Base-by-base conservation (phyloP, 2,329 filamentous ascomycete genomes). In the Ophiocordyceps robertsii region DNA sequence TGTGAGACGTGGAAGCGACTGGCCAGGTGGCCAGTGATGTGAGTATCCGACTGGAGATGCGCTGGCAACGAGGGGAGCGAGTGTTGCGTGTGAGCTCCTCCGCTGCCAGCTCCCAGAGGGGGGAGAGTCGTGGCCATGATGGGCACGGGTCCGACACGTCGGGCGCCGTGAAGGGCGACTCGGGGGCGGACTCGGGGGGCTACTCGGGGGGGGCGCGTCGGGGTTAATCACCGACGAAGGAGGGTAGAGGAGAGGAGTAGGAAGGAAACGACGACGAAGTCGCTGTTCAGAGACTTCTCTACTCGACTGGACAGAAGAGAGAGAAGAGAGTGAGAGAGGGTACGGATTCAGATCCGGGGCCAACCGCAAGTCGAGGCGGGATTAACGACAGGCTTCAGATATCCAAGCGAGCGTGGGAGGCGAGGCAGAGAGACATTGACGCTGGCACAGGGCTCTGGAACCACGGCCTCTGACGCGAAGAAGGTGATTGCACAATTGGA, bases 1-100 rank as follows among this genome's bases (percentile, higher is more conserved):
- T 92, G 69, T 42, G 85, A 84, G 42, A 93, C 84, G 66, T 98
- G 92, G 63, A 95, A 98, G 42, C 90, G 87, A 61, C 77, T 87
- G 53, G 84, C 86, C 47, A 92, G 75, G 61, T 90, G 85, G 41
- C 82, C 82, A 4, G 84, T 92, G 51, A 90, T 69, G 56, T 87
- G 81, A 38, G 82, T 84, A 55, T 86, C 82, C 52, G 79, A 80
- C 64, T 88, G 82, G 41, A 81, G 73, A 68, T 88, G 92, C 47
- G 84, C 78, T 39, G 92, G 90, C 51, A 98, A 71, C 47, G 87
- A 81, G 19, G 90, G 88, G 54, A 98, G 70, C 46, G 90, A 95
- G 44, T 87, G 77, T 65, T 95, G 87, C 48, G 73, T 86, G 68
- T 81, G 87, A 65, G 77, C 73, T 46, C 76, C 77, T 61, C 72